phyloP scores from a whole-genome alignment of 306 rosid species.

The Mimosa bimucronata region DNA sequence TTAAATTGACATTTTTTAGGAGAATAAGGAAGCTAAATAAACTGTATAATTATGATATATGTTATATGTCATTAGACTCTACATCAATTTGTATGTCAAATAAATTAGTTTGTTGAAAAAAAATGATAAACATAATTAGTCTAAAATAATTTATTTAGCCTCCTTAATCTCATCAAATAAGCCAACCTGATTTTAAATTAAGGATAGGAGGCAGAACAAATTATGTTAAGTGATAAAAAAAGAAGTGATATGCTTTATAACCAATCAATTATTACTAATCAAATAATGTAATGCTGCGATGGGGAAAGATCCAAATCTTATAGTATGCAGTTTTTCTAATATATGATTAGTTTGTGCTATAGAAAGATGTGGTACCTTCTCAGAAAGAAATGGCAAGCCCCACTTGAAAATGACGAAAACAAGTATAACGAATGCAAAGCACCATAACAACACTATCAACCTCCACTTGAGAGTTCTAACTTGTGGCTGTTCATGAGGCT shows the following conservation, averaged over 20 bases:
- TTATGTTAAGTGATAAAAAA: neutral
- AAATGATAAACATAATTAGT: too few species aligned
- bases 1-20: too few species aligned
- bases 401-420: conserved; percentile 55
- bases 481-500: conserved; percentile 47
- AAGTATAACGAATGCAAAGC: conserved; percentile 43
- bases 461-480: conserved; percentile 54
- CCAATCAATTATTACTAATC: neutral
- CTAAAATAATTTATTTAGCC: too few species aligned
- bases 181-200: too few species aligned
- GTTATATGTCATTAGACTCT: too few species aligned
- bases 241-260: neutral
- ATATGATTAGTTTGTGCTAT: conserved; percentile 9
- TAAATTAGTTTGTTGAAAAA: too few species aligned
- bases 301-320: neutral
- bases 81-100: too few species aligned
- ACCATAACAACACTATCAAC: conserved; percentile 56
- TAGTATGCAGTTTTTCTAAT: neutral
- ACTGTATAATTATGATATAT: too few species aligned
- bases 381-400: conserved; percentile 67
- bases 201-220: too few species aligned
- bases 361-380: conserved; percentile 56
- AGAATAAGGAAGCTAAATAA: too few species aligned
- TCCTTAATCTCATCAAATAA: too few species aligned
- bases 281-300: neutral